Conservation (phyloP, 2,329 filamentous ascomycete genomes). For the Fusarium phyllophilum region DNA sequence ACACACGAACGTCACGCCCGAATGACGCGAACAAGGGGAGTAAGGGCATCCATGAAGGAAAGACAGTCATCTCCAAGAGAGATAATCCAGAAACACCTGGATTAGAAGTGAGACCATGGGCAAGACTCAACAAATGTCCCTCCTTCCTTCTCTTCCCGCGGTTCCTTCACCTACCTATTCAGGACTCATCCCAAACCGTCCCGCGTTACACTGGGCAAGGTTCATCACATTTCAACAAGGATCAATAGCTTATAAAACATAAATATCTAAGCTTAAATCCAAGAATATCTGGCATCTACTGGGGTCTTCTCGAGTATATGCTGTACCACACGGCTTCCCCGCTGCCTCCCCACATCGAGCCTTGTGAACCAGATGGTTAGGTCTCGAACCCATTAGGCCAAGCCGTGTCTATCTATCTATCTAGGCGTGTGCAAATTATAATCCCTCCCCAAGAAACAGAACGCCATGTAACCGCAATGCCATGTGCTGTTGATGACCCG, state of each 20-base stretch:
- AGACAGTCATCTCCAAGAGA: too few relatives aligned
- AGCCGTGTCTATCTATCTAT: neutral
- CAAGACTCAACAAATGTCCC: neutral
- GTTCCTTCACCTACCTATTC: neutral
- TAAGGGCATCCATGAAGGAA: neutral
- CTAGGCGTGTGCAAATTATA: neutral
- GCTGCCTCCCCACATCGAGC: neutral
- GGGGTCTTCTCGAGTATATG: neutral
- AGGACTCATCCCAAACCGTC: neutral
- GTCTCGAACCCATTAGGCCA: neutral
- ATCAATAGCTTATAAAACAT: neutral
- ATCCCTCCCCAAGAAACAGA: neutral
- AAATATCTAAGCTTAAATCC: neutral
- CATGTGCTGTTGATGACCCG: neutral
- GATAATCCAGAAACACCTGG: too few relatives aligned
- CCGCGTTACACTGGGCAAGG: neutral
- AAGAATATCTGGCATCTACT: neutral
- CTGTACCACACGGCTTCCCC: neutral
- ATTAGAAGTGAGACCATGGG: fast-evolving
- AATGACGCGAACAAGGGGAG: fast-evolving
- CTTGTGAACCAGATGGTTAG: neutral
- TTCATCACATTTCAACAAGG: neutral
- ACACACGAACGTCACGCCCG: neutral
- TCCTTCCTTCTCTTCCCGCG: neutral
- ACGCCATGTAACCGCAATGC: neutral